Conservation (phyloP, 257 asterid species). For the Nicotiana undulata region DNA sequence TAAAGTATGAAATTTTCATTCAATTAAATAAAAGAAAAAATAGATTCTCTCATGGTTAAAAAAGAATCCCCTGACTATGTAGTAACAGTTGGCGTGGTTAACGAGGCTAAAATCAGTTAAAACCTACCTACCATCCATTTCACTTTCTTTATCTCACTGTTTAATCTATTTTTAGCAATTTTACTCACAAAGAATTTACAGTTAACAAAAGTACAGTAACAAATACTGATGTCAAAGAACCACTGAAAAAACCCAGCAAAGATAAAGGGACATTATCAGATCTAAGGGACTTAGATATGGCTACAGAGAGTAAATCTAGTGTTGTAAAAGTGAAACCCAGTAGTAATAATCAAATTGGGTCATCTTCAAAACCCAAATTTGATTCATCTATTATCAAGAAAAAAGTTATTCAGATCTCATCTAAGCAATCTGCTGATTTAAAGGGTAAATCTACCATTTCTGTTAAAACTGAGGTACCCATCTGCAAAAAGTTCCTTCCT, state of each 20-base stretch:
- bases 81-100: no score
- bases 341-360: constrained; percentile 7
- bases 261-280: neutral
- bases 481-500: neutral
- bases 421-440: neutral
- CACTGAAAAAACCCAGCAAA: neutral
- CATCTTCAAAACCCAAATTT: neutral
- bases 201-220: neutral
- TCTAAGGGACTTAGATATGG: neutral
- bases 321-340: neutral
- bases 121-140: neutral
- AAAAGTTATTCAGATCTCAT: constrained; percentile 37
- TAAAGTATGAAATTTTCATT: no score
- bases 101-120: no score
- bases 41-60: no score
- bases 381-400: constrained; percentile 37
- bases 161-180: neutral
- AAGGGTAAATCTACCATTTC: constrained; percentile 22
- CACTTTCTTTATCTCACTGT: constrained; percentile 2
- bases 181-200: neutral
- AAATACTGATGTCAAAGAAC: neutral
- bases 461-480: constrained; percentile 27
- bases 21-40: no score
- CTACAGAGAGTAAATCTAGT: neutral
- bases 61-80: no score